Evolutionary conservation across 75 land plant genomes (phyloP).

Genomic region (Sequoiadendron giganteum): DNA sequence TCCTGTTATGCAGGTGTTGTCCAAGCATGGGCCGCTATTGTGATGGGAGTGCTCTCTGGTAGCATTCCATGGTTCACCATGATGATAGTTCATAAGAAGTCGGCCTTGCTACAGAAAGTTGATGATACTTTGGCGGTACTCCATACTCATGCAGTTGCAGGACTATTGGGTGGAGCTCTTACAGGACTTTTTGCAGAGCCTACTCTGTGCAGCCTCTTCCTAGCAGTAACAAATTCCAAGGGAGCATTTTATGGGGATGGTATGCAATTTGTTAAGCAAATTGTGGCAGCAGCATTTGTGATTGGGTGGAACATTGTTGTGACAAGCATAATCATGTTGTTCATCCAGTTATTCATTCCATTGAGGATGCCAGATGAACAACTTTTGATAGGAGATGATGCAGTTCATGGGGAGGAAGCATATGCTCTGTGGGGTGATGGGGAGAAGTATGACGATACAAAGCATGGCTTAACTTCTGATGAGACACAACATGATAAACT

Average conservation of each 20-base stretch:
- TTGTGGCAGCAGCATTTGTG: conserved; percentile 61
- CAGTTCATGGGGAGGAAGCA: too few species aligned
- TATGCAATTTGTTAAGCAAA: conserved; percentile 53
- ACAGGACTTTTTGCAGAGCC: conserved; percentile 25
- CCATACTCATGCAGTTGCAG: conserved; percentile 7
- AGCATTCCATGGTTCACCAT: conserved; percentile 78
- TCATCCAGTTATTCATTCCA: conserved; percentile 53
- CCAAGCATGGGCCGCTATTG: too few species aligned
- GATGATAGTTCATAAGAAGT: conserved; percentile 74
- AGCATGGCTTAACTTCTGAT: conserved; percentile 21
- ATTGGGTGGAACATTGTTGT: conserved; percentile 70
- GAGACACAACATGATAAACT: not conserved
- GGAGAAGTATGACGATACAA: conserved; percentile 41
- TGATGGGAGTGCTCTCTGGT: too few species aligned
- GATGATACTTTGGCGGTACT: too few species aligned
- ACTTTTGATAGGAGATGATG: conserved; percentile 56
- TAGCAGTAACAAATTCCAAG: conserved; percentile 21
- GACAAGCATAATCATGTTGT: conserved; percentile 57
- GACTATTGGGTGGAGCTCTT: conserved; percentile 17
- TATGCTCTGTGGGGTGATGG: conserved; percentile 23
- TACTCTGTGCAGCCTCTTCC: conserved; percentile 7
- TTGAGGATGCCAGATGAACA: conserved; percentile 73
- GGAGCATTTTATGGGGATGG: conserved; percentile 34
- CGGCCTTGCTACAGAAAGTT: conserved; percentile 7
- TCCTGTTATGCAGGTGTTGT: too few species aligned